Conservation (phyloP, 108 stramenopile species). For the Tribonema minus region DNA sequence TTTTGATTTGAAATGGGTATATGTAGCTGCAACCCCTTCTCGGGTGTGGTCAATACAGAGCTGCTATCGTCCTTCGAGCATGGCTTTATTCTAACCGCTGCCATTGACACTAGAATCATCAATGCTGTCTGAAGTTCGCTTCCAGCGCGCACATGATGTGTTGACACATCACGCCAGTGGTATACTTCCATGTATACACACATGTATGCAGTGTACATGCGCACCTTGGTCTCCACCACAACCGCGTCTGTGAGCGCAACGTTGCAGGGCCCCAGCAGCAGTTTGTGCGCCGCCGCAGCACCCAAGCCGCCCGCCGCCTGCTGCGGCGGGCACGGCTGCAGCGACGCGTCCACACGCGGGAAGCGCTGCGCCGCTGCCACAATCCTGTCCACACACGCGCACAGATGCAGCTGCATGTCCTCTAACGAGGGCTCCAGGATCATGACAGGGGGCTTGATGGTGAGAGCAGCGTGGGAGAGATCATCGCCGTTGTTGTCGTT, state of each 20-base stretch:
- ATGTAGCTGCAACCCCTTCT: too few relatives aligned
- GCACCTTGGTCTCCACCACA: constrained; percentile 38
- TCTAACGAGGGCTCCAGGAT: constrained; percentile 30
- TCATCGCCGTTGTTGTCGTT: neutral
- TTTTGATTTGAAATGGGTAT: too few relatives aligned
- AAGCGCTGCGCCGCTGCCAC: constrained; percentile 31
- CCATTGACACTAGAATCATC: constrained; percentile 22
- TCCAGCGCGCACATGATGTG: too few relatives aligned
- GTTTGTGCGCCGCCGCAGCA: neutral
- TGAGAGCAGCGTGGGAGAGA: neutral
- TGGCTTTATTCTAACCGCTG: neutral
- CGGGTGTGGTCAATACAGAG: neutral
- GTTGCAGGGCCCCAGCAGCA: constrained; percentile 47
- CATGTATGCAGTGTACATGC: constrained; percentile 26
- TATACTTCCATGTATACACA: constrained; percentile 39
- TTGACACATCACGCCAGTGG: constrained; percentile 42
- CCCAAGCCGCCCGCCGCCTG: constrained; percentile 2
- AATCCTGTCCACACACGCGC: constrained; percentile 23
- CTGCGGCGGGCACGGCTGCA: constrained; percentile 25
- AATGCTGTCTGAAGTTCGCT: too few relatives aligned
- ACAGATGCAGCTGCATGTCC: constrained; percentile 13
- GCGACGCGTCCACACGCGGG: constrained; percentile 42
- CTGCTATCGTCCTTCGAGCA: neutral
- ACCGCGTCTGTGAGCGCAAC: constrained; percentile 33
- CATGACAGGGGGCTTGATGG: constrained; percentile 4